Evolutionary conservation across 768 basidiomycete species (phyloP).

Genomic region (Leccinum rimulosum): DNA sequence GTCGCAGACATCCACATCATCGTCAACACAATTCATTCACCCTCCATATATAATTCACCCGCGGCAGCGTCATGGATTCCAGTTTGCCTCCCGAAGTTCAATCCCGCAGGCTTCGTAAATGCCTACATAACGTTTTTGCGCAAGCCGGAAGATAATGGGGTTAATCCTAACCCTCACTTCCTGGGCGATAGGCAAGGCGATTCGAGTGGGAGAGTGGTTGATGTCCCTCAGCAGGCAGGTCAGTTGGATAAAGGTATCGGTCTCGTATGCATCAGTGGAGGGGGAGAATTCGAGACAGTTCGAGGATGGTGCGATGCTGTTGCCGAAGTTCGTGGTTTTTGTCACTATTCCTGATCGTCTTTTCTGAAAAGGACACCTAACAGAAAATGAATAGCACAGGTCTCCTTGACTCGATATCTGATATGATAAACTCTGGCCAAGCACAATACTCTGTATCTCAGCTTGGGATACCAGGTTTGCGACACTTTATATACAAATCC

Average conservation of each 20-base stretch:
- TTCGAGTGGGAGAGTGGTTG: neutral
- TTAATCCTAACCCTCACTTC: neutral
- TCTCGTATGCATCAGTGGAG: conserved; percentile 77
- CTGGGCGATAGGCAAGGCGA: conserved; percentile 2
- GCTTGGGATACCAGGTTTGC: conserved; percentile 82
- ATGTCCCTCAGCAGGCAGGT: conserved; percentile 12
- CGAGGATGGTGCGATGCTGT: conserved; percentile 72
- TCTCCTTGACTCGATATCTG: conserved; percentile 47
- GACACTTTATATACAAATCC: conserved; percentile 96
- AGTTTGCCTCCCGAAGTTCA: conserved; percentile 93
- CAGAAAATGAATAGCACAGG: conserved; percentile 69
- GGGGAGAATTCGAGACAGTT: conserved; percentile 83
- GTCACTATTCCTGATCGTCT: neutral
- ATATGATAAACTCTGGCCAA: conserved; percentile 44
- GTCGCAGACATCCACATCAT: conserved; percentile 79
- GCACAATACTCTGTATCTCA: conserved; percentile 71
- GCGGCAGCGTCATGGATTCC: conserved; percentile 92
- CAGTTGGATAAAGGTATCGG: conserved; percentile 45
- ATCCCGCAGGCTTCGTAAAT: conserved; percentile 85
- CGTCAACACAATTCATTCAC: conserved; percentile 84
- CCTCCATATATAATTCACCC: conserved; percentile 73
- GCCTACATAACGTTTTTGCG: conserved; percentile 79
- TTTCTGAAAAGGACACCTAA: neutral
- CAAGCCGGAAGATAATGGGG: conserved; percentile 31
- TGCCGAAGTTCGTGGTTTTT: conserved; percentile 43